Conservation (phyloP, 2,329 filamentous ascomycete genomes). For the Aspergillaceae sp. region DNA sequence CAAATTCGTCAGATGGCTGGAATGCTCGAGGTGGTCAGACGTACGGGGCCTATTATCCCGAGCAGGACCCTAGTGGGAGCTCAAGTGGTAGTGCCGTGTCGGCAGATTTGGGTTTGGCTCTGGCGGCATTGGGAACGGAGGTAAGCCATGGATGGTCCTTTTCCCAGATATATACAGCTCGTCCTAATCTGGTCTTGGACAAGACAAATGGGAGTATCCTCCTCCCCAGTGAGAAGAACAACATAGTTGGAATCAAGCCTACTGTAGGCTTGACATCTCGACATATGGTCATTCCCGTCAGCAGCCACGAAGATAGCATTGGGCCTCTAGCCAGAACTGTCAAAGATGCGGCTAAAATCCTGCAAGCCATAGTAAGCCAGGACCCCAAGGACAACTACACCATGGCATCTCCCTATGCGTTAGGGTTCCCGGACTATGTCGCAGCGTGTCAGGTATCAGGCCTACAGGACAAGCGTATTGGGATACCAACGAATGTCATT, state of each 20-base stretch:
- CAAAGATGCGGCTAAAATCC: conserved; percentile 49
- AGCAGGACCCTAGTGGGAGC: conserved; percentile 54
- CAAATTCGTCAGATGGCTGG: conserved; percentile 53
- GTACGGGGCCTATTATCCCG: conserved; percentile 51
- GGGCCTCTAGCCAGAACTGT: conserved; percentile 52
- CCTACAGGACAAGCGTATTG: conserved; percentile 52
- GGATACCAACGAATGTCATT: conserved; percentile 54
- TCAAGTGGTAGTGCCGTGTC: conserved; percentile 56
- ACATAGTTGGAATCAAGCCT: conserved; percentile 59
- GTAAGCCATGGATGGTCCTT: conserved; percentile 10
- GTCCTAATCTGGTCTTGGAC: not conserved
- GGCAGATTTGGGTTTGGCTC: conserved; percentile 50
- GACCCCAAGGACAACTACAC: conserved; percentile 51
- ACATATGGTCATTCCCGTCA: conserved; percentile 56
- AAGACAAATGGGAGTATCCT: conserved; percentile 56
- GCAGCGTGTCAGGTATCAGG: conserved; percentile 47
- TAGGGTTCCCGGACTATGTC: conserved; percentile 51
- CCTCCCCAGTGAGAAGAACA: conserved; percentile 47
- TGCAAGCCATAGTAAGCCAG: conserved; percentile 51
- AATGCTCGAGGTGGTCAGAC: conserved; percentile 56
- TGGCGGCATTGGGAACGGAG: conserved; percentile 54
- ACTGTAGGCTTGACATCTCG: conserved; percentile 56
- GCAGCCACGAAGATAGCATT: conserved; percentile 48
- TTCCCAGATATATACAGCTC: too few relatives aligned
- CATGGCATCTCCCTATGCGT: conserved; percentile 47